Base-by-base conservation (phyloP, 2,329 filamentous ascomycete species). In the Pseudogymnoascus verrucosus region DNA sequence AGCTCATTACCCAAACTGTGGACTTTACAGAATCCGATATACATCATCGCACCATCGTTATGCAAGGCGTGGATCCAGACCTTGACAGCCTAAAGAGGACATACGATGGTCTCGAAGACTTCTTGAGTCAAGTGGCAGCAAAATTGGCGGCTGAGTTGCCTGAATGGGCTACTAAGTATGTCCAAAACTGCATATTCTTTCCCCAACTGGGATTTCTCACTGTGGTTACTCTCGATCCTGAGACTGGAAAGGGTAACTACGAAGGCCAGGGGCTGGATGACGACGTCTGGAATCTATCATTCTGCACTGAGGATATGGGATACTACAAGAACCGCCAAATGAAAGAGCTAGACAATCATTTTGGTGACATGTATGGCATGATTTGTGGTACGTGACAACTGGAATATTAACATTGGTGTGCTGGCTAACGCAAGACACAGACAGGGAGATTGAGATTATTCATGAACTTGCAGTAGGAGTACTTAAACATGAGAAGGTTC, bases 201-300 rank as follows among this genome's bases (percentile, higher is more conserved):
- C 93, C 93, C 0, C 92, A 96, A 70, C 84, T 97, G 39, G 95
- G 95, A 0, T 99, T 97, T 72, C 82, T 97, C 39, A 89, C 92
- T 2, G 86, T 89, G 0, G 86, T 96, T 14, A 82, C 82, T 1
- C 74, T 87, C 3, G 84, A 91, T 68, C 76, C 80, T 12, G 73
- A 78, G 1, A 85, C 82, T 1, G 84, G 85, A 0, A 77, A 80
- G 57, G 82, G 84, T 0, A 77, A 83, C 10, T 93, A 88, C 68
- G 81, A 85, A 68, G 90, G 90, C 0, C 78, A 83, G 64, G 79
- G 80, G 0, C 73, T 78, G 3, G 72, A 77, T 1, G 78, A 80
- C 14, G 86, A 86, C 63, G 75, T 76, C 0, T 99, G 93, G 95
- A 85, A 92, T 65, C 84, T 84, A 63, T 86, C 89, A 72, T 96